phyloP scores from a whole-genome alignment of 805 yeast species.

The Candida alai region DNA sequence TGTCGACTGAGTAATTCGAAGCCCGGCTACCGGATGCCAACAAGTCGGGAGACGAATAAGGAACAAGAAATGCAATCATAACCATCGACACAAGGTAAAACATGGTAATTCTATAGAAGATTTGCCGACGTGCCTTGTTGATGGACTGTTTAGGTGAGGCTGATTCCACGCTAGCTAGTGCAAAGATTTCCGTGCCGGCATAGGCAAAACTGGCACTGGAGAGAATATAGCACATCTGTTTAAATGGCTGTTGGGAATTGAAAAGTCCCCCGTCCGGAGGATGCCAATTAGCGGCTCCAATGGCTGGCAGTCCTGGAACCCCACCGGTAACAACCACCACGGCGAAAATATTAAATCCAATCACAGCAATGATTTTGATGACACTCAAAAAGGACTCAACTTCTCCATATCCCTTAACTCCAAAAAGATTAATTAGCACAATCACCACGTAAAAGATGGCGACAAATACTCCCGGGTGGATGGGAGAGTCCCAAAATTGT shows the following conservation, averaged over 20 bases:
- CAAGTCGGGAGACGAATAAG: constrained; percentile 19
- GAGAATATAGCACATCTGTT: constrained; percentile 58
- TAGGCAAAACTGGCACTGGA: constrained; percentile 63
- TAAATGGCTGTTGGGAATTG: constrained; percentile 40
- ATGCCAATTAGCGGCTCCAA: constrained; percentile 59
- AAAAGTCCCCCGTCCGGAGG: constrained; percentile 52
- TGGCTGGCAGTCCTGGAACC: constrained; percentile 48
- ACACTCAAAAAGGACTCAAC: constrained; percentile 57
- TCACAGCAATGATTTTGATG: constrained; percentile 53
- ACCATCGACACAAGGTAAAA: constrained; percentile 53
- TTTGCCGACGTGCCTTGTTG: constrained; percentile 63
- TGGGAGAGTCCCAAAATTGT: constrained; percentile 26
- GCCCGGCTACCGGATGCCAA: constrained; percentile 15
- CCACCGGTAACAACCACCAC: constrained; percentile 59
- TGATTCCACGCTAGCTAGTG: constrained; percentile 66
- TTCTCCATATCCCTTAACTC: constrained; percentile 68
- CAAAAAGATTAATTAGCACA: constrained; percentile 51
- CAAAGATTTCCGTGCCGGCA: constrained; percentile 65
- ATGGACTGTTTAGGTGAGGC: constrained; percentile 56
- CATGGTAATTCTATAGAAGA: constrained; percentile 58
- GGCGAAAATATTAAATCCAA: constrained; percentile 55
- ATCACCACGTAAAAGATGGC: constrained; percentile 52
- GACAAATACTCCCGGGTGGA: constrained; percentile 53
- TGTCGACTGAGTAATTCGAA: constrained; percentile 5
- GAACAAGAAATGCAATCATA: constrained; percentile 54